phyloP scores from a whole-genome alignment of 2,329 filamentous ascomycete genomes.

The Stagonosporopsis tanaceti region DNA sequence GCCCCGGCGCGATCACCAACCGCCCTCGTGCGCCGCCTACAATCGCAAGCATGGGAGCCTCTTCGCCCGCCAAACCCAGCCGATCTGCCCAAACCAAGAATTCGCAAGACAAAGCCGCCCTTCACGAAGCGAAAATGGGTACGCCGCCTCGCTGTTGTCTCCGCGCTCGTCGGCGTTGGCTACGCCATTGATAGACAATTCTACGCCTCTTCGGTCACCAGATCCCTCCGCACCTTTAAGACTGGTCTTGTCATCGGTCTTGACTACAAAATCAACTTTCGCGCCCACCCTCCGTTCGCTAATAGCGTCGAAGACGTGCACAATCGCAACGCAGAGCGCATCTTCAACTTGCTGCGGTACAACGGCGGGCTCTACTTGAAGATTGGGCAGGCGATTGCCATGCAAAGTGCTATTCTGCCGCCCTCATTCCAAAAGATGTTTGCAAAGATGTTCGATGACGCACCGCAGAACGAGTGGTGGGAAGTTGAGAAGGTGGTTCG shows the following conservation, averaged over 20 bases:
- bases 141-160: conserved; percentile 73
- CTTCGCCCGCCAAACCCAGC: conserved; percentile 75
- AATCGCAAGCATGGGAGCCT: conserved; percentile 52
- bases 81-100: conserved; percentile 67
- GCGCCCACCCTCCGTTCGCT: conserved; percentile 76
- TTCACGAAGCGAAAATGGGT: conserved; percentile 75
- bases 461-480: conserved; percentile 88
- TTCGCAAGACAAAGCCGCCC: conserved; percentile 72
- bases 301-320: conserved; percentile 81
- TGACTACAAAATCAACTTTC: conserved; percentile 98
- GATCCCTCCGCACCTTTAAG: conserved; percentile 82
- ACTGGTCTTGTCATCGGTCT: conserved; percentile 80
- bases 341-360: conserved; percentile 80
- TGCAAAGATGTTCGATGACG: conserved; percentile 94
- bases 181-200: conserved; percentile 76
- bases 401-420: conserved; percentile 94
- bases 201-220: conserved; percentile 80
- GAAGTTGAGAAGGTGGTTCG: conserved; percentile 85
- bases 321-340: conserved; percentile 79
- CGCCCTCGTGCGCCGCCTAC: conserved; percentile 37
- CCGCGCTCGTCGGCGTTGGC: conserved; percentile 65
- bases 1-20: conserved; percentile 21
- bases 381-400: conserved; percentile 97
- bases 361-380: conserved; percentile 97
- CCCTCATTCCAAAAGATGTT: conserved; percentile 98